Percentiles rank a stretch among this genome's conserved stretches.
Conservation (phyloP, 208 protist genomes). For the Crithidia brevicula region DNA sequence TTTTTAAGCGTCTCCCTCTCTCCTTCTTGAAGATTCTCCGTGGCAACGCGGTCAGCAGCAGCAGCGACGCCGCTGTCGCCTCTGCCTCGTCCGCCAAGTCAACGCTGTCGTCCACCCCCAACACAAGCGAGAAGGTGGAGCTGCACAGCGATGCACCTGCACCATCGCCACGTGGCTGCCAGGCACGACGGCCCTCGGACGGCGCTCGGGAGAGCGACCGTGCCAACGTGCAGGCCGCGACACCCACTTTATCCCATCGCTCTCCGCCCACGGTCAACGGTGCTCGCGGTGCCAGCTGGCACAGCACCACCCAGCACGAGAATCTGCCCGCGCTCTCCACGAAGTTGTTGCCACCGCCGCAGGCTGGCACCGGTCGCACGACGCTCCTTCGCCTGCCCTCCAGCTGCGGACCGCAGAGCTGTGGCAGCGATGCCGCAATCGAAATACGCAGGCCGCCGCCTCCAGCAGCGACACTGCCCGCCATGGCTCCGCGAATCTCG, state of each 20-base stretch:
- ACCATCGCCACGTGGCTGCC: not conserved
- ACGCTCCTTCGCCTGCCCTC: not conserved
- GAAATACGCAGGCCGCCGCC: too few species aligned
- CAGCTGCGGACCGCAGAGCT: not conserved
- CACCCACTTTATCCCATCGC: too few species aligned
- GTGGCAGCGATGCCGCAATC: too few species aligned
- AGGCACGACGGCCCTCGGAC: not conserved
- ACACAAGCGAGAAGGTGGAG: not conserved
- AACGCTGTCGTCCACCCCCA: not conserved
- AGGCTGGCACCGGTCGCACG: too few species aligned
- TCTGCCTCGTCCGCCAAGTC: not conserved
- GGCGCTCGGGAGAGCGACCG: not conserved
- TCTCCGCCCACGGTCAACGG: too few species aligned
- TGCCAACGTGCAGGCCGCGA: not conserved
- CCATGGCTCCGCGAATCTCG: too few species aligned
- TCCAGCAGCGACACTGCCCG: too few species aligned
- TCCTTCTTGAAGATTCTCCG: slow-evolving; percentile 23
- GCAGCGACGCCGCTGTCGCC: slow-evolving; percentile 4
- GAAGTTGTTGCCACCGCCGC: not conserved
- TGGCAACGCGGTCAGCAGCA: not conserved
- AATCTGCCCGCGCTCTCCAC: not conserved
- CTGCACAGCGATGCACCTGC: not conserved
- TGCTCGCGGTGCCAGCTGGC: too few species aligned
- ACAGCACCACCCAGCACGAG: not conserved
- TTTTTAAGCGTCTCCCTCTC: slow-evolving; percentile 26